Conservation (phyloP, 441 rosid species). For the Macaranga tanarius region DNA sequence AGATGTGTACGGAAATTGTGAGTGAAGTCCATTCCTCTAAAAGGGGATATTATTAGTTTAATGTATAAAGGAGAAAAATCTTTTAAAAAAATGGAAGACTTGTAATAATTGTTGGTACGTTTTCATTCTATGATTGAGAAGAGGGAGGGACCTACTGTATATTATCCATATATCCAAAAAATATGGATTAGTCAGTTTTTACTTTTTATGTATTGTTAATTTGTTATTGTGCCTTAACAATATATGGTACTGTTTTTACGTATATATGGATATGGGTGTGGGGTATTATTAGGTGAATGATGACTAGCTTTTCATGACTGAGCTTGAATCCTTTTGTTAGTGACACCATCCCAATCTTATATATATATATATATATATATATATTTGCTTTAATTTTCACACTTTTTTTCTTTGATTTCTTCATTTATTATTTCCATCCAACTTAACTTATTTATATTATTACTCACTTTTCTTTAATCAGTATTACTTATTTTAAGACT, state of each 20-base stretch:
- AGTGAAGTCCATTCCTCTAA: not conserved
- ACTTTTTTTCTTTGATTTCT: too few relatives aligned
- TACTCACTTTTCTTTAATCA: not conserved
- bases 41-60: not conserved
- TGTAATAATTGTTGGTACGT: not conserved
- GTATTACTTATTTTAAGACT: not conserved
- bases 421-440: not conserved
- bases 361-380: too few relatives aligned
- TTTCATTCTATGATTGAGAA: constrained; percentile 3
- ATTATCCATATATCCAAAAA: constrained; percentile 14
- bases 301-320: constrained; percentile 22
- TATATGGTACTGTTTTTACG: not conserved
- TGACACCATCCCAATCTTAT: constrained; percentile 29
- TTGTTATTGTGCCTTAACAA: not conserved
- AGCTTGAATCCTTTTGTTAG: constrained; percentile 30
- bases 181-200: constrained; percentile 8
- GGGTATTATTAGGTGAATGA: constrained; percentile 14
- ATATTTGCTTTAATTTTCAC: too few relatives aligned
- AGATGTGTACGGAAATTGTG: not conserved
- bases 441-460: not conserved
- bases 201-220: too few relatives aligned
- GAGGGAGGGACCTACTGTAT: constrained; percentile 7
- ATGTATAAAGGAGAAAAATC: not conserved
- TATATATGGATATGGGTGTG: not conserved
- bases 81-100: too few relatives aligned